Conservation (phyloP, 1,284 basidiomycete species). For the Ceratobasidium papillatum region DNA sequence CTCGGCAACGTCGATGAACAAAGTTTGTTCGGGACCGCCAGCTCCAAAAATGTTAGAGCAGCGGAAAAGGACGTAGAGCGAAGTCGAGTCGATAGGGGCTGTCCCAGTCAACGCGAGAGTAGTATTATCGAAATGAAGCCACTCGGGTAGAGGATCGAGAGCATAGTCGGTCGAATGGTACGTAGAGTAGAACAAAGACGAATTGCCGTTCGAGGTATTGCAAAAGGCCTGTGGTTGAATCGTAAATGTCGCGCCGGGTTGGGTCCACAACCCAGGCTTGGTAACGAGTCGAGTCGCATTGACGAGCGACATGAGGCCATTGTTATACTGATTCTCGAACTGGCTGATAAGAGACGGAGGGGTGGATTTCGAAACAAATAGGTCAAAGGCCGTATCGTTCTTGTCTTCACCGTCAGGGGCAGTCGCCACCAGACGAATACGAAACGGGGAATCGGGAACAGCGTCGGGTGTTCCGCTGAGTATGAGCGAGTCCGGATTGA, state of each 20-base stretch:
- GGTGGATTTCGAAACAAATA: constrained; percentile 3
- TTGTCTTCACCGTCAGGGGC: constrained; percentile 10
- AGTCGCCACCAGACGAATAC: constrained; percentile 19
- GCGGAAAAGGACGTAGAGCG: constrained; percentile 14
- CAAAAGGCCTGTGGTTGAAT: constrained; percentile 13
- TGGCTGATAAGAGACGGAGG: not conserved
- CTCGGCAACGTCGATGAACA: constrained; percentile 4
- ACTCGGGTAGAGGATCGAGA: constrained; percentile 9
- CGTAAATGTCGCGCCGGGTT: not conserved
- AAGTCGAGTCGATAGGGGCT: constrained; percentile 13
- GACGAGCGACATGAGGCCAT: constrained; percentile 1
- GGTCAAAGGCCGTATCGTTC: constrained; percentile 31
- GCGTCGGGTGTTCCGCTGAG: constrained; percentile 29
- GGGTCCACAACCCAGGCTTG: constrained; percentile 7
- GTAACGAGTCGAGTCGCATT: constrained; percentile 21
- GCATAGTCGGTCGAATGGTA: not conserved
- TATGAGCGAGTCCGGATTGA: constrained; percentile 12
- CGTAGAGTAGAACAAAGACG: constrained; percentile 5
- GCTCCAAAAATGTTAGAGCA: constrained; percentile 27
- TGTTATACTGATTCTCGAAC: constrained; percentile 18
- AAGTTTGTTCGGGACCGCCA: constrained; percentile 6
- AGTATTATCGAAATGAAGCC: constrained; percentile 28
- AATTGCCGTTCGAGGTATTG: not conserved
- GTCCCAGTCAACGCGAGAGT: constrained; percentile 11
- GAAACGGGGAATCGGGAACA: constrained; percentile 5